Evolutionary conservation across 768 basidiomycete species (phyloP), one percentile per base, ranked within the genome.

Genomic region (Ephemerocybe angulata): DNA sequence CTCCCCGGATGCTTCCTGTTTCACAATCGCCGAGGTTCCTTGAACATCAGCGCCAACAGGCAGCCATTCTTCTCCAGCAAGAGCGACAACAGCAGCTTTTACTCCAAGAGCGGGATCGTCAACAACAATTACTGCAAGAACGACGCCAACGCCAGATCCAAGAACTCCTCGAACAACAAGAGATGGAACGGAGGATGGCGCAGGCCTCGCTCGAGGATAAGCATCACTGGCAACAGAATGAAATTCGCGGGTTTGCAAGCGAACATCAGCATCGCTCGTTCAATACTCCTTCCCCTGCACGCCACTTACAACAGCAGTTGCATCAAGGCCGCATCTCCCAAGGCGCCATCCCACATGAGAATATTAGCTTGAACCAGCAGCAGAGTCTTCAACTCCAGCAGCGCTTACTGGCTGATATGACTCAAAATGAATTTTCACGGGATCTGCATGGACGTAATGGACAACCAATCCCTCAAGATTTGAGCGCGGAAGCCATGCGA

Each of bases 21-120:
- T 84, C 86, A 3, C 88, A 88, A 61, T 89, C 88, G 2, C 88
- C 87, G n/a, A 82, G 87, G 19, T 88, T 90, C 67, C 80, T 86
- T 54, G 87, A 88, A 55, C 85, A 87, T 63, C 78, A 88, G 55
- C 83, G 87, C 43, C 88, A 88, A 64, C 78, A 84, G 50, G 66
- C 87, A 54, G 73, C 85, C 38, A 11, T 53, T 22, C 29, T 53
- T 19, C 52, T 53, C 19, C 52, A 53, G 42, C 52, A 42, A 19
- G 62, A 69, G 40, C 59, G 62, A 30, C 63, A 65, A 46, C 67
- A 67, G 10, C 44, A 47, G 49, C 40, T 42, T 17, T 46, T 56
- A 30, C 50, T 51, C 8, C 55, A 56, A 24, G 55, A 56, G 30
- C 48, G 48, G 2, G 55, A 54, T 30, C 40, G 52, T 6, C 54